Evolutionary conservation across 345 rosid species (phyloP).

Genomic region (Sisymbrium altissimum): DNA sequence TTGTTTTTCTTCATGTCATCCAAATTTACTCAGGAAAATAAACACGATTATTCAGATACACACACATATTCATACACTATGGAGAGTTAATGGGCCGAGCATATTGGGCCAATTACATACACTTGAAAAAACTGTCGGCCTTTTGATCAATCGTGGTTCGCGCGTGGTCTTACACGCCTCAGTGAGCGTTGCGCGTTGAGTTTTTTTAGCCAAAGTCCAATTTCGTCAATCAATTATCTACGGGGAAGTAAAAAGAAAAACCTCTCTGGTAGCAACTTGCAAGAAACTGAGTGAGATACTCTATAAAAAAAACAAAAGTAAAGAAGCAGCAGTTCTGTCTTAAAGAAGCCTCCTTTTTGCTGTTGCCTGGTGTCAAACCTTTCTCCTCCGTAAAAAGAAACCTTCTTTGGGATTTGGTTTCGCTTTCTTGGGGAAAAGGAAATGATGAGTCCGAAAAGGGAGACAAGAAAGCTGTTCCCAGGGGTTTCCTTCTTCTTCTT

Average conservation of each 20-base stretch:
- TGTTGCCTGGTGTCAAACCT: conserved; percentile 4
- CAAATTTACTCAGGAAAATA: no score
- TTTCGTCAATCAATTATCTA: background rate
- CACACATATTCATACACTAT: no score
- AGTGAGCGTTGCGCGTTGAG: background rate
- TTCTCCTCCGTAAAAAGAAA: background rate
- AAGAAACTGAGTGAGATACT: background rate
- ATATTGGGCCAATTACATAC: background rate
- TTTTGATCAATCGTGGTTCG: background rate
- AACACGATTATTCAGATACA: no score
- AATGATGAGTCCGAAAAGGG: conserved; percentile 5
- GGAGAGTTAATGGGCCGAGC: background rate
- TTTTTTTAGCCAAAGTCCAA: background rate
- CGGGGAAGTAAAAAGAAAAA: conserved; percentile 2
- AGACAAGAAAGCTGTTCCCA: conserved; percentile 16
- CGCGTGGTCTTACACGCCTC: conserved; percentile 1
- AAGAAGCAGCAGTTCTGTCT: background rate
- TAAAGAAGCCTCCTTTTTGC: conserved; percentile 2
- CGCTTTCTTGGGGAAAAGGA: conserved; percentile 13
- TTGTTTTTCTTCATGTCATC: no score
- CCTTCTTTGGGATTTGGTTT: conserved; percentile 17
- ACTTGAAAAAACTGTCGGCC: background rate
- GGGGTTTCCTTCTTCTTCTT: background rate
- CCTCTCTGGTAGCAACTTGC: conserved; percentile 8
- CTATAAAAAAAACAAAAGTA: background rate